These are phyloP conservation scores for Malus fusca DNA, from an alignment of 306 rosid genomes.

Conservation along the genomic window DNA sequence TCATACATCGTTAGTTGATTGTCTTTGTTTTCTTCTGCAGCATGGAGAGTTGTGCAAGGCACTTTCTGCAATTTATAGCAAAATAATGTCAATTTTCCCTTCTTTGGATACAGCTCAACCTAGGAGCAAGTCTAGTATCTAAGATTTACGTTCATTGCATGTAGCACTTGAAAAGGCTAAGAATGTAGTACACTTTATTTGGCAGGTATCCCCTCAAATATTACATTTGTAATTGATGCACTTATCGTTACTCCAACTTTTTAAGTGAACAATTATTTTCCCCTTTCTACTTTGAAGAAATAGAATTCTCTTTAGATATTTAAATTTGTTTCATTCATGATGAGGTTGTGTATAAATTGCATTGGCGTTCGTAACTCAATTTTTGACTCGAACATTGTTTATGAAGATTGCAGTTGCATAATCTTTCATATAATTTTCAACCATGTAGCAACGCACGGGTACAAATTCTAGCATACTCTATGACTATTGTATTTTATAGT, in stretches of 20 bases:
- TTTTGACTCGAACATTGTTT: too few relatives aligned
- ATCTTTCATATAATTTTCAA: too few relatives aligned
- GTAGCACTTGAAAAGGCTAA: slow-evolving; percentile 80
- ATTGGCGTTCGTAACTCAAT: background rate
- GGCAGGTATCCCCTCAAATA: slow-evolving; percentile 37
- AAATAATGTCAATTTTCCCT: slow-evolving; percentile 74
- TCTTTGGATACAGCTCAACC: slow-evolving; percentile 91
- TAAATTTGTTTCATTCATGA: background rate
- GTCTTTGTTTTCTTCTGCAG: slow-evolving; percentile 31
- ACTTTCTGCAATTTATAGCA: slow-evolving; percentile 63
- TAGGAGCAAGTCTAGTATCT: slow-evolving; percentile 82
- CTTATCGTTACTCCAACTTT: background rate
- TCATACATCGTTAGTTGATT: background rate
- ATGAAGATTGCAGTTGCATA: too few relatives aligned
- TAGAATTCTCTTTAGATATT: background rate
- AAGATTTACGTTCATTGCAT: slow-evolving; percentile 83
- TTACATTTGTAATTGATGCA: background rate
- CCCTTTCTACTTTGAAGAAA: background rate
- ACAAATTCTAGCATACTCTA: too few relatives aligned
- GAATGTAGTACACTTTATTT: slow-evolving; percentile 81
- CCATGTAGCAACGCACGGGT: accelerated
- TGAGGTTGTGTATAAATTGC: background rate
- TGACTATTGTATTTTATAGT: too few relatives aligned
- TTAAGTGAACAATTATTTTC: background rate
- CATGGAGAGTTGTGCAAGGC: slow-evolving; percentile 91